These are phyloP conservation scores for Brassica juncea DNA, from an alignment of 345 rosid species.

Conservation along the genomic window DNA sequence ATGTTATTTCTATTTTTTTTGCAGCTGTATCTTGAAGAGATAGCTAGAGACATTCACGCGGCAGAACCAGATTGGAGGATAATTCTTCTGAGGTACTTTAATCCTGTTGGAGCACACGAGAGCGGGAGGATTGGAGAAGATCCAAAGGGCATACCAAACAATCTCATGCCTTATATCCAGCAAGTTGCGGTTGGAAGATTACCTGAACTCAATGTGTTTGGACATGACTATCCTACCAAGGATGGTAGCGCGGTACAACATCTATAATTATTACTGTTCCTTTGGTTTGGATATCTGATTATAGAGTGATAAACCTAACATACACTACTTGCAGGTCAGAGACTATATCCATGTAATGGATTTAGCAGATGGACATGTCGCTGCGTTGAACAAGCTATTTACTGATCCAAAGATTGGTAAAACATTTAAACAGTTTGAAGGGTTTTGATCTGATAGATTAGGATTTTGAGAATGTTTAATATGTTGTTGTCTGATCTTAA, in stretches of 20 bases:
- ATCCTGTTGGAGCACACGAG: conserved; percentile 96
- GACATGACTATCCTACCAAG: conserved; percentile 83
- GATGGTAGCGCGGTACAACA: conserved; percentile 89
- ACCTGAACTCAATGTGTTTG: conserved; percentile 92
- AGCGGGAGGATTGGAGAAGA: conserved; percentile 96
- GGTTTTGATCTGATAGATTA: not conserved
- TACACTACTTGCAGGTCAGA: conserved; percentile 56
- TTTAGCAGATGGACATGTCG: conserved; percentile 92
- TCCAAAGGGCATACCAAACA: conserved; percentile 91
- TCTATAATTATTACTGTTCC: not conserved
- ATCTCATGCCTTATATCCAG: conserved; percentile 95
- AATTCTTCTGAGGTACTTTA: conserved; percentile 84
- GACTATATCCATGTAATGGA: conserved; percentile 98
- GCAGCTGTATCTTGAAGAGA: conserved; percentile 90
- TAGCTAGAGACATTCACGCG: conserved; percentile 76
- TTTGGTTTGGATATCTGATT: not conserved
- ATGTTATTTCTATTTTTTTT: not conserved
- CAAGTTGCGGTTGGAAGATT: conserved; percentile 94
- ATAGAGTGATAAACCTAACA: conserved; percentile 6
- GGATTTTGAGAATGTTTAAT: not conserved
- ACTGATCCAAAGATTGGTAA: conserved; percentile 62
- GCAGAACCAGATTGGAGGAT: conserved; percentile 92
- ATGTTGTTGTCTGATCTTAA: conserved; percentile 9
- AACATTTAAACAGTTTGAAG: not conserved
- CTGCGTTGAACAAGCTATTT: conserved; percentile 75